Conservation (phyloP, 129 eudicot species). For the Kitagawia praeruptora region DNA sequence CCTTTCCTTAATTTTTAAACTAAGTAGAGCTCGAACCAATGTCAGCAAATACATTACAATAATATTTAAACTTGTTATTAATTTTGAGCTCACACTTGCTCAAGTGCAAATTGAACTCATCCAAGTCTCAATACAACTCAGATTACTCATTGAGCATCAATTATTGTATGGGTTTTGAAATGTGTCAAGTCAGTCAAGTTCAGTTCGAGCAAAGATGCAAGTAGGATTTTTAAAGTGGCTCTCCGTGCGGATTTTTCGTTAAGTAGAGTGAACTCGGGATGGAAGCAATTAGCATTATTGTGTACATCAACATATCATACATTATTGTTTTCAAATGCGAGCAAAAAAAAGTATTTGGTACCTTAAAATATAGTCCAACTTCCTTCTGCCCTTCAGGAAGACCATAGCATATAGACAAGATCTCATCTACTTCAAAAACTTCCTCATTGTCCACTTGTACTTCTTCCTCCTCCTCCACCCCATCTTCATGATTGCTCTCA, state of each 20-base stretch:
- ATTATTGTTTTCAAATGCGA: not conserved
- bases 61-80: slow-evolving; percentile 9
- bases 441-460: slow-evolving; percentile 27
- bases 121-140: not conserved
- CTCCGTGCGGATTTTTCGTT: not conserved
- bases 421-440: slow-evolving; percentile 52
- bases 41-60: not conserved
- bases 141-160: not conserved
- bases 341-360: not conserved
- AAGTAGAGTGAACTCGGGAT: not conserved
- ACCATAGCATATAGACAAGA: slow-evolving; percentile 61
- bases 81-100: not conserved
- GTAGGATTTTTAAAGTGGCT: not conserved
- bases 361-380: slow-evolving; percentile 63
- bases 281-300: not conserved
- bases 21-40: not conserved
- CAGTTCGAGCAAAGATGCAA: not conserved
- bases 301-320: not conserved
- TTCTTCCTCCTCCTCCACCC: slow-evolving; percentile 13
- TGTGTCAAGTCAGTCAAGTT: not conserved
- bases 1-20: not conserved
- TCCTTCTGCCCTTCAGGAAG: slow-evolving; percentile 37
- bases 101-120: not conserved
- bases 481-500: slow-evolving; percentile 28
- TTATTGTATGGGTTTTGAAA: not conserved